phyloP scores from a whole-genome alignment of 108 stramenopile species.

The Parietichytrium sp. region DNA sequence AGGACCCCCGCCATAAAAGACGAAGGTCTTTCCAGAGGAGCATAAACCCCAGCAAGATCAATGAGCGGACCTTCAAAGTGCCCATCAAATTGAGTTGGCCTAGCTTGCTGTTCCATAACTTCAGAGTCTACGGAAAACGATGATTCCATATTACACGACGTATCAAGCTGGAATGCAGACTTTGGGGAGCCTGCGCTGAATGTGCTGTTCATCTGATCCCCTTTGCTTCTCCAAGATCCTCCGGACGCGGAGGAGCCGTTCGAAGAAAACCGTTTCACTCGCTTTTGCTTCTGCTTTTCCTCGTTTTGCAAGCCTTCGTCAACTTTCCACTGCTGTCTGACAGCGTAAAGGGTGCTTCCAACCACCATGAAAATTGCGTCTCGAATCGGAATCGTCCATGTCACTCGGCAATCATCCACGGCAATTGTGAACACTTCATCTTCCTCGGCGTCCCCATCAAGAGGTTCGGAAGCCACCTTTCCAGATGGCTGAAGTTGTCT shows the following conservation, averaged over 20 bases:
- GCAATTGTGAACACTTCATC: neutral
- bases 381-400: neutral
- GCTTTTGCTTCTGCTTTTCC: too few species aligned
- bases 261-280: too few species aligned
- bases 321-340: neutral
- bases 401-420: neutral
- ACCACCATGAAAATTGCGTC: conserved; percentile 21
- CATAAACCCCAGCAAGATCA: neutral
- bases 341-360: conserved; percentile 11
- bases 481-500: neutral
- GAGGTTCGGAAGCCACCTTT: neutral
- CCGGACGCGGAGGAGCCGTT: neutral
- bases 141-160: too few species aligned
- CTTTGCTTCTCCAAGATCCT: too few species aligned
- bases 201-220: neutral
- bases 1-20: neutral
- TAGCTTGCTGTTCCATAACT: neutral
- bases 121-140: too few species aligned
- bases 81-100: neutral
- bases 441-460: neutral
- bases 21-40: neutral
- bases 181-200: neutral
- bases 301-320: conserved; percentile 5
- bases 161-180: neutral
- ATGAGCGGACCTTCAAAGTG: neutral